Conservation (phyloP, 202 grass and related monocot genomes). For the Bolboschoenoplectus hybrid region DNA sequence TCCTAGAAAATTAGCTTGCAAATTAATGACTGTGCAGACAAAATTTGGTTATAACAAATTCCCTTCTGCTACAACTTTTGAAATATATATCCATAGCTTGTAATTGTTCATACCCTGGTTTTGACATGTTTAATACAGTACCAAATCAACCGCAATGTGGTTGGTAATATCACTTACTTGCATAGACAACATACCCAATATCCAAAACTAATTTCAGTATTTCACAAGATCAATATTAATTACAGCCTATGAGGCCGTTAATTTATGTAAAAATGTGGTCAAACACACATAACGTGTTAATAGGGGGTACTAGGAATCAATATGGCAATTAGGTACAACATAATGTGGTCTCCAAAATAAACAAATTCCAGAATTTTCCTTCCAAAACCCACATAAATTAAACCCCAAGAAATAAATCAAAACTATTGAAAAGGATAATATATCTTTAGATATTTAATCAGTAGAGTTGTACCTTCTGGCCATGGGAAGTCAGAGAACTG, state of each 20-base stretch:
- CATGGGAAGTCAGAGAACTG: constrained; percentile 44
- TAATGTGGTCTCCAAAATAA: neutral
- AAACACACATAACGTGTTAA: no score
- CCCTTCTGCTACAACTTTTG: neutral
- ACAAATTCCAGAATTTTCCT: neutral
- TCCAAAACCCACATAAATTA: neutral
- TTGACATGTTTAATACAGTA: neutral
- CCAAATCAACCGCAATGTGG: neutral
- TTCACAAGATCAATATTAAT: neutral
- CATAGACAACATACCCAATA: neutral
- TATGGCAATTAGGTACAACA: neutral
- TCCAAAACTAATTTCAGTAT: neutral
- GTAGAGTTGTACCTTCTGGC: constrained; percentile 4
- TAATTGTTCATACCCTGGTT: neutral
- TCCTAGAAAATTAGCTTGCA: neutral
- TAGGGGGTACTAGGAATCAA: neutral
- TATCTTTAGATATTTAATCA: neutral
- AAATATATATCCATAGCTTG: neutral
- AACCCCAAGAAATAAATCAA: neutral
- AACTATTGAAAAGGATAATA: neutral
- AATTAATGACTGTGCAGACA: neutral
- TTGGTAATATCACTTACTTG: neutral
- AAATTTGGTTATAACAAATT: constrained; percentile 15
- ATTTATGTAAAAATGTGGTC: neutral
- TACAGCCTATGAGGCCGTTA: neutral